Conservation (phyloP, 202 grass and related monocot genomes). For the Setaria viridis region DNA sequence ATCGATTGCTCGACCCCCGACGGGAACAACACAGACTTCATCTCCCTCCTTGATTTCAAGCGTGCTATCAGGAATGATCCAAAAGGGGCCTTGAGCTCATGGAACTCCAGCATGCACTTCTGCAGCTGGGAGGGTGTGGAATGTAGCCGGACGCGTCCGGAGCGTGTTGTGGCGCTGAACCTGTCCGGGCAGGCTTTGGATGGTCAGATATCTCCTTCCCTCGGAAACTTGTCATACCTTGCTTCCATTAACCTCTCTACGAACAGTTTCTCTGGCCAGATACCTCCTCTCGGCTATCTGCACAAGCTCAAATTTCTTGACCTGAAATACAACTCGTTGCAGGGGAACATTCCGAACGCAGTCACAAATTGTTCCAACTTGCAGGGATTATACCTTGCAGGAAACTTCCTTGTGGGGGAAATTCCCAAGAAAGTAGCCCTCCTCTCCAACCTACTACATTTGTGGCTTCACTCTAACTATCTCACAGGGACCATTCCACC, state of each 20-base stretch:
- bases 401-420: not conserved
- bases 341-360: constrained; percentile 9
- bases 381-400: not conserved
- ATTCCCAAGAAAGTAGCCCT: not conserved
- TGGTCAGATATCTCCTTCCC: constrained; percentile 32
- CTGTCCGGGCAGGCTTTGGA: not conserved
- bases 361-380: constrained; percentile 39
- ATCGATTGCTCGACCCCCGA: not conserved
- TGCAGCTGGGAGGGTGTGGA: constrained; percentile 44
- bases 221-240: constrained; percentile 38
- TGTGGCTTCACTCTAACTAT: not conserved
- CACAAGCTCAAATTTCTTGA: not conserved
- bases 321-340: not conserved
- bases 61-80: not conserved
- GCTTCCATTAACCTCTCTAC: not conserved
- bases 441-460: not conserved
- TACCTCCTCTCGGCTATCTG: constrained; percentile 24
- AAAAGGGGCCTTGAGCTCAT: constrained; percentile 28
- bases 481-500: not conserved
- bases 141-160: not conserved
- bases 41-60: constrained; percentile 44
- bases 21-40: not conserved
- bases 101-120: constrained; percentile 25
- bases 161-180: not conserved
- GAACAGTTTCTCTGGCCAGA: not conserved